Conservation (phyloP, 176 grass and related monocot species). For the Oryza nivara region DNA sequence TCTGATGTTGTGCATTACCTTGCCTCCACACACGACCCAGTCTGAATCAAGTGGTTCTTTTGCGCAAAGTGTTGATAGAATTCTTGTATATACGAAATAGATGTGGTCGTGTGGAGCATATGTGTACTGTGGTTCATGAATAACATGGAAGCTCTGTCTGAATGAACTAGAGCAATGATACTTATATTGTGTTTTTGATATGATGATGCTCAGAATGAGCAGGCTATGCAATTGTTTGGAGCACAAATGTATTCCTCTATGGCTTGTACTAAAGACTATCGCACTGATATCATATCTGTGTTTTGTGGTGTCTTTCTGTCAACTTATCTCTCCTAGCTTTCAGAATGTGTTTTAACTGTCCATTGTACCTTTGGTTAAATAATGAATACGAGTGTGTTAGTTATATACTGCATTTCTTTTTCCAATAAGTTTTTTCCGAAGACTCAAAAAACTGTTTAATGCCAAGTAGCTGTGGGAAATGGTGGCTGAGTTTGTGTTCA, state of each 20-base stretch:
- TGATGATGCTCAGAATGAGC: background rate
- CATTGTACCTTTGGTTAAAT: background rate
- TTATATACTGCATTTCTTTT: background rate
- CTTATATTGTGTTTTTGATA: background rate
- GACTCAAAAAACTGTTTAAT: too few species aligned
- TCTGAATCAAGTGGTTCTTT: conserved; percentile 7
- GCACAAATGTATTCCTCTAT: background rate
- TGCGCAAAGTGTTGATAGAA: conserved; percentile 34
- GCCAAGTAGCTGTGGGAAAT: too few species aligned
- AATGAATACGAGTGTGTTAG: too few species aligned
- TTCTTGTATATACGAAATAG: conserved; percentile 51
- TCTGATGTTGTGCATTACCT: conserved; percentile 11
- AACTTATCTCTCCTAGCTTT: background rate
- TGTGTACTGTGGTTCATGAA: conserved; percentile 34
- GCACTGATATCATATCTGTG: background rate
- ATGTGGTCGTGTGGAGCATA: background rate
- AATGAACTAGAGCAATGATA: conserved; percentile 5
- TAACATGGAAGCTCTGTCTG: conserved; percentile 26
- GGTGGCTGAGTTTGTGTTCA: background rate
- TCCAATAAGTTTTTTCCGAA: background rate
- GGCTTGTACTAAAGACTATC: background rate
- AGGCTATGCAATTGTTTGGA: background rate
- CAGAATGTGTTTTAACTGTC: too few species aligned
- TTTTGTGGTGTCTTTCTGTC: background rate
- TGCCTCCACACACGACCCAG: background rate